phyloP scores from a whole-genome alignment of 768 basidiomycete genomes.

The Crepidotus variabilis region DNA sequence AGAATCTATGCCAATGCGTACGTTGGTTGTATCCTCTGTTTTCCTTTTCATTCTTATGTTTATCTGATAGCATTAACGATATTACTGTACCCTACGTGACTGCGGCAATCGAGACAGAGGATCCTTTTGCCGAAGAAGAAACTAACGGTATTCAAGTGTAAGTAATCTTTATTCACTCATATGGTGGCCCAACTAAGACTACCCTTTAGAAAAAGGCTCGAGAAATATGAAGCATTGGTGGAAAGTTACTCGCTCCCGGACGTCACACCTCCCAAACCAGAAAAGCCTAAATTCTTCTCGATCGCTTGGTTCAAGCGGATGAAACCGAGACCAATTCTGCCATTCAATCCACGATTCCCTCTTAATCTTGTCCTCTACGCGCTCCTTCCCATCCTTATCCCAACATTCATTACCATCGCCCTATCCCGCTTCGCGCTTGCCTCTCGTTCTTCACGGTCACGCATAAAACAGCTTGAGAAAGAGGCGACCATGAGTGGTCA shows the following conservation, averaged over 20 bases:
- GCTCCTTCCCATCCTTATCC: conserved; percentile 63
- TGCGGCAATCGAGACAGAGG: conserved; percentile 63
- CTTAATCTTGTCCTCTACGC: conserved; percentile 64
- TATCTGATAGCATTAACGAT: conserved; percentile 56
- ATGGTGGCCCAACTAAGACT: not conserved
- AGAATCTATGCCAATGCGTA: conserved; percentile 81
- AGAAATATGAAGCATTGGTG: conserved; percentile 55
- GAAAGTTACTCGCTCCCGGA: conserved; percentile 45
- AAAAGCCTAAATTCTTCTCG: conserved; percentile 37
- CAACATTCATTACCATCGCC: conserved; percentile 50
- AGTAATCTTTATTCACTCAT: conserved; percentile 14
- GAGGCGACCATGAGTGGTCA: conserved; percentile 36
- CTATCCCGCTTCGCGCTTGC: conserved; percentile 55
- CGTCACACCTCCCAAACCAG: conserved; percentile 34
- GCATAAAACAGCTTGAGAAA: conserved; percentile 62
- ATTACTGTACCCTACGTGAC: conserved; percentile 81
- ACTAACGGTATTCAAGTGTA: conserved; percentile 63
- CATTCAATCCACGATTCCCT: conserved; percentile 62
- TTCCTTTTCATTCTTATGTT: not conserved
- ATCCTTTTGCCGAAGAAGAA: conserved; percentile 58
- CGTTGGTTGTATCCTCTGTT: conserved; percentile 19
- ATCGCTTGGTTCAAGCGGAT: conserved; percentile 41
- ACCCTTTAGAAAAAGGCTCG: conserved; percentile 45
- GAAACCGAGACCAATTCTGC: conserved; percentile 44
- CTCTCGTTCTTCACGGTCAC: conserved; percentile 54